Evolutionary conservation across 2,329 filamentous ascomycete species (phyloP).

Genomic region (Lachnellula subtilissima): DNA sequence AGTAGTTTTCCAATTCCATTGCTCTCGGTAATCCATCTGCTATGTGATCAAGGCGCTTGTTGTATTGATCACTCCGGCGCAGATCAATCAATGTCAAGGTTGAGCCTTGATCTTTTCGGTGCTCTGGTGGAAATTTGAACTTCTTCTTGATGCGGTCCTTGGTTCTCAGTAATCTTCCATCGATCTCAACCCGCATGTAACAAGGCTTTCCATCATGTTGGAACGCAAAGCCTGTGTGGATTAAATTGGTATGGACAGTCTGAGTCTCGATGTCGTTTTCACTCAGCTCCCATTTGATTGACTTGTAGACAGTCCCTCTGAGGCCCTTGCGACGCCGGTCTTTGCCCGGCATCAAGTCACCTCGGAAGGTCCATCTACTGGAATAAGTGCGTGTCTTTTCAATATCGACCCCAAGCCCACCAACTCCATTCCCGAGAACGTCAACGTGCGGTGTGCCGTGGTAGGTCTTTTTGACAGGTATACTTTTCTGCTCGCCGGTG

Average conservation of each 20-base stretch:
- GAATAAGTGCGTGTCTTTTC: no score
- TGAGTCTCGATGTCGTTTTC: constrained; percentile 7
- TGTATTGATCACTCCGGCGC: neutral
- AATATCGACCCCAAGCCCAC: no score
- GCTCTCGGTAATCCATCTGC: constrained; percentile 1
- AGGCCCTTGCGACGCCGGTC: constrained; percentile 9
- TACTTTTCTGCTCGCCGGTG: constrained; percentile 11
- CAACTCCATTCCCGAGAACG: constrained; percentile 8
- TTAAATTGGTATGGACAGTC: neutral
- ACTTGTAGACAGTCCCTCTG: constrained; percentile 8
- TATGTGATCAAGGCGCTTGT: neutral
- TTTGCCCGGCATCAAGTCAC: no score
- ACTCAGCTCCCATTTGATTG: constrained; percentile 8
- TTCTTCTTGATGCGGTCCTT: no score
- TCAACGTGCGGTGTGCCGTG: constrained; percentile 15
- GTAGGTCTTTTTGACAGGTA: constrained; percentile 6
- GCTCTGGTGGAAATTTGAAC: no score
- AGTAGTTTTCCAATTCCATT: constrained; percentile 7
- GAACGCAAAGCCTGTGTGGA: neutral
- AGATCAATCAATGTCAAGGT: no score
- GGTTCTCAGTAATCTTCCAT: no score
- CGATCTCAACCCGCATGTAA: no score
- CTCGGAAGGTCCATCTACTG: no score
- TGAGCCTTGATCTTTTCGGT: no score
- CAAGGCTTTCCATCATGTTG: no score